A percentile compares a stretch with the other conserved stretches of the same genome.
Conservation (phyloP, 2,329 filamentous ascomycete genomes). For the Talaromyces amestolkiae region DNA sequence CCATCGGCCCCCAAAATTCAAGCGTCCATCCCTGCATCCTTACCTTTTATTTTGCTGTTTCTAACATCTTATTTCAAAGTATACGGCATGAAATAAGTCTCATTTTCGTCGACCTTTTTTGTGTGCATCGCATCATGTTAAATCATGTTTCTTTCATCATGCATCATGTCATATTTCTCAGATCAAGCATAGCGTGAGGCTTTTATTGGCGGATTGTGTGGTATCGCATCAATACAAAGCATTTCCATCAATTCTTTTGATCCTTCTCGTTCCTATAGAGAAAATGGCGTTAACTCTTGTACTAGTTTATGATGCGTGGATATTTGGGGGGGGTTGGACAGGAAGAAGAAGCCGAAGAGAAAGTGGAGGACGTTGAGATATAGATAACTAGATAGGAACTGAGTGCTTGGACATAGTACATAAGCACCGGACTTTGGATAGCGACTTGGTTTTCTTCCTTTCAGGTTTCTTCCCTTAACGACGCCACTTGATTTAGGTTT, state of each 20-base stretch:
- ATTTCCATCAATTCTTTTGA: background rate
- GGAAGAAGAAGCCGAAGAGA: background rate
- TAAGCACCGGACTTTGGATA: too few relatives aligned
- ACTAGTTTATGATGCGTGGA: background rate
- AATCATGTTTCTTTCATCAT: background rate
- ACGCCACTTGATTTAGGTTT: too few relatives aligned
- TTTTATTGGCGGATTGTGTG: background rate
- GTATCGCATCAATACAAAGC: background rate
- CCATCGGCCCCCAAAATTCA: background rate
- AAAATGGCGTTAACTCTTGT: background rate
- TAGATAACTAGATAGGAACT: too few relatives aligned
- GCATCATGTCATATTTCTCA: background rate
- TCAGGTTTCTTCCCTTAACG: too few relatives aligned
- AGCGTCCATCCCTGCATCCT: background rate
- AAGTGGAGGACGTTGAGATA: too few relatives aligned
- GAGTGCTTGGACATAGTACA: too few relatives aligned
- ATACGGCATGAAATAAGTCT: slow-evolving; percentile 2
- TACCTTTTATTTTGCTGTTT: background rate
- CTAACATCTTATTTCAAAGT: background rate
- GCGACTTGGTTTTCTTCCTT: too few relatives aligned
- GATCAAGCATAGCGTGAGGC: slow-evolving; percentile 12
- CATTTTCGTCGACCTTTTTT: background rate
- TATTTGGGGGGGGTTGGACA: background rate
- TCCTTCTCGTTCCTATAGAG: background rate
- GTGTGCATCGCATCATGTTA: background rate